Conservation (phyloP, 2,329 filamentous ascomycete genomes). For the Madurella mycetomatis region DNA sequence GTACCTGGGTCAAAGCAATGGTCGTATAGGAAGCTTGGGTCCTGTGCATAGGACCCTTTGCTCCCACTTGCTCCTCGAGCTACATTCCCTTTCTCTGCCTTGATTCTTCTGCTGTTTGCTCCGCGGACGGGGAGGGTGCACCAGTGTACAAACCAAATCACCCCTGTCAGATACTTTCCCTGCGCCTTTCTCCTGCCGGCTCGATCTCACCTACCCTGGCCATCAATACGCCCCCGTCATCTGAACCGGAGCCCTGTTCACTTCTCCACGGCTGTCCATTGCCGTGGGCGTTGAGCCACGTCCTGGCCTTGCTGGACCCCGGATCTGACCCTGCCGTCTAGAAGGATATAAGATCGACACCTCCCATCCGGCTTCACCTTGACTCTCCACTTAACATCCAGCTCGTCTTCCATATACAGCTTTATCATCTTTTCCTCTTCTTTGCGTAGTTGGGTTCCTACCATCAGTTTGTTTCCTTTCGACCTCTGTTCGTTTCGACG, state of each 20-base stretch:
- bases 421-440: conserved; percentile 6
- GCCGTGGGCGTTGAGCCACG: conserved; percentile 15
- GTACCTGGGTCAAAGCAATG: background rate
- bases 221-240: conserved; percentile 7
- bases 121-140: background rate
- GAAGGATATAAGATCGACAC: conserved; percentile 18
- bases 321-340: conserved; percentile 7
- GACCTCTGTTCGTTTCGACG: conserved; percentile 13
- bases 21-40: background rate
- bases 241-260: conserved; percentile 3
- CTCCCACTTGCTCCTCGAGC: background rate
- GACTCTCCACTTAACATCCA: conserved; percentile 3
- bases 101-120: background rate
- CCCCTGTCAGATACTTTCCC: conserved; percentile 17
- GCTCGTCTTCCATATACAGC: conserved; percentile 5
- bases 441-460: conserved; percentile 1
- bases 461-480: conserved; percentile 1
- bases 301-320: background rate
- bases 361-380: conserved; percentile 14
- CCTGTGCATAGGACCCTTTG: background rate
- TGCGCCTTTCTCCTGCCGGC: conserved; percentile 13
- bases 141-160: conserved; percentile 8
- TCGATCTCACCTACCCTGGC: conserved; percentile 12
- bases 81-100: background rate
- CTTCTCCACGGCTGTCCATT: background rate